Percentiles rank a stretch among this genome's conserved stretches.
These are phyloP conservation scores for Urostyla sp. DNA, from an alignment of 73 alveolate species.

Conservation along the genomic window DNA sequence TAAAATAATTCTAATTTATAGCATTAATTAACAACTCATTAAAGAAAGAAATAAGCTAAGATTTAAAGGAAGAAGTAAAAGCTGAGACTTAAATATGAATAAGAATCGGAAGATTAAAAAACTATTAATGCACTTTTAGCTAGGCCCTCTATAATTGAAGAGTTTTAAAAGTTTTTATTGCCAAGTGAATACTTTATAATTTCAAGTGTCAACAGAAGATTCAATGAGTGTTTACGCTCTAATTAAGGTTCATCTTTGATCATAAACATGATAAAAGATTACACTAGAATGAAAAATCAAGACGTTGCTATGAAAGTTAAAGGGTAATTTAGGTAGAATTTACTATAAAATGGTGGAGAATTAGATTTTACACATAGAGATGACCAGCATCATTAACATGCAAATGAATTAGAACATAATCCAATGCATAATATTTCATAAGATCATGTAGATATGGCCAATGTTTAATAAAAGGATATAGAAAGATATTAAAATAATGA, in stretches of 20 bases:
- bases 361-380: background rate
- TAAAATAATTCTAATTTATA: background rate
- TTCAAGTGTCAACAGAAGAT: no score
- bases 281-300: background rate
- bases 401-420: background rate
- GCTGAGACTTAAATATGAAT: background rate
- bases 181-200: no score
- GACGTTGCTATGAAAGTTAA: background rate
- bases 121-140: background rate
- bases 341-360: background rate
- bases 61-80: background rate
- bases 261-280: background rate
- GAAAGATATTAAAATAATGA: background rate
- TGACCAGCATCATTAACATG: background rate
- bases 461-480: conserved; percentile 16
- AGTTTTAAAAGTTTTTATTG: no score
- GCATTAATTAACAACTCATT: background rate
- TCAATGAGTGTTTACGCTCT: no score
- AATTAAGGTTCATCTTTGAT: no score
- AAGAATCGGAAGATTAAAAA: background rate
- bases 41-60: background rate
- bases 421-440: background rate
- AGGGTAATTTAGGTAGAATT: background rate
- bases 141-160: conserved; percentile 12
- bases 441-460: background rate